Evolutionary conservation across 2,329 filamentous ascomycete species (phyloP).

Genomic region (Clarireedia hainanense): DNA sequence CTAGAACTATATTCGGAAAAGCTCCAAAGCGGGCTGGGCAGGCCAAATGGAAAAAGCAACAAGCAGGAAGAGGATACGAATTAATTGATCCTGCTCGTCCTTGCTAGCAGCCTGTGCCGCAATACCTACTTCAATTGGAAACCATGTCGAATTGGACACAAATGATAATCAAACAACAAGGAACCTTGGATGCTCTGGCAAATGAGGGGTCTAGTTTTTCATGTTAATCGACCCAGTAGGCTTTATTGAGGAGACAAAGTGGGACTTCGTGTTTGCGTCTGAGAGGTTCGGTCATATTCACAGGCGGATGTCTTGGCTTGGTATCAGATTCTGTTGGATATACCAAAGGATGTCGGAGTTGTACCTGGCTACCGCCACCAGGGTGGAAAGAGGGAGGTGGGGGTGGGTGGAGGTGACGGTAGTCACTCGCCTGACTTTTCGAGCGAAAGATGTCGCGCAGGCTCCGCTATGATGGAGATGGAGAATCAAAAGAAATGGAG

Average conservation of each 20-base stretch:
- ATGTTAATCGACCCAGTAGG: neutral
- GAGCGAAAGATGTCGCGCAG: slow-evolving; percentile 2
- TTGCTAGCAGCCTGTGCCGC: neutral
- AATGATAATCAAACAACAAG: neutral
- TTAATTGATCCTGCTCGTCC: neutral
- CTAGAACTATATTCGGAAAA: neutral
- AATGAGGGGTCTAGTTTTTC: neutral
- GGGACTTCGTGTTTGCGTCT: neutral
- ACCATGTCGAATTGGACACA: too few relatives aligned
- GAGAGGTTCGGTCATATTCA: neutral
- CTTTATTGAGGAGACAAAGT: neutral
- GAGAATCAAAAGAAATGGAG: too few relatives aligned
- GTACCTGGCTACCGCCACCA: too few relatives aligned
- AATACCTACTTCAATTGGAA: neutral
- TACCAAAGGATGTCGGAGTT: too few relatives aligned
- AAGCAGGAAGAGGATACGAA: neutral
- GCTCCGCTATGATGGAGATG: neutral
- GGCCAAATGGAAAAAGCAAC: neutral
- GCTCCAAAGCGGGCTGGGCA: neutral
- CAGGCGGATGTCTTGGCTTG: neutral
- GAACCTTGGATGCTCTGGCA: neutral
- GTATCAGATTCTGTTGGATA: too few relatives aligned
- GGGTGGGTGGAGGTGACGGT: neutral
- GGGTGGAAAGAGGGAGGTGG: neutral
- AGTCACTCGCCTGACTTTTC: neutral